Conservation (phyloP, 2,329 filamentous ascomycete genomes). For the Coniochaeta pulveracea region DNA sequence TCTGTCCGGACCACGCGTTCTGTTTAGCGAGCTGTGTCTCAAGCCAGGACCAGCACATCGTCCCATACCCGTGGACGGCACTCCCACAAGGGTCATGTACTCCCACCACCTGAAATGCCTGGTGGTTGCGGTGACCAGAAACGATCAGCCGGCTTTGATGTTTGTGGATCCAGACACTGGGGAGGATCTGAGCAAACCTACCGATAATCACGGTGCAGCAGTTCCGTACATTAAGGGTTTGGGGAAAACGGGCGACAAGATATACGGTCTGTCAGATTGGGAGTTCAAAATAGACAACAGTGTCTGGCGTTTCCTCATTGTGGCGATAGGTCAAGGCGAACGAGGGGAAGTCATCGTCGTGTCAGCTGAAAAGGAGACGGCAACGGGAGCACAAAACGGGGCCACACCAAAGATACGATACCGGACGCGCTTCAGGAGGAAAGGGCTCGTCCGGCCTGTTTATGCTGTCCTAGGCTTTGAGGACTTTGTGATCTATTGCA, state of each 20-base stretch:
- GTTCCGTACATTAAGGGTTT: constrained; percentile 43
- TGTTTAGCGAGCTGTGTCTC: constrained; percentile 40
- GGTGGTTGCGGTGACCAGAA: constrained; percentile 36
- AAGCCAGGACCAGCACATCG: constrained; percentile 36
- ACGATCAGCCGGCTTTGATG: constrained; percentile 33
- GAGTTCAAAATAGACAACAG: constrained; percentile 42
- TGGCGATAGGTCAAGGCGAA: constrained; percentile 44
- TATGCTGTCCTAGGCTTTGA: constrained; percentile 44
- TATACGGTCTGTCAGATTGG: constrained; percentile 56
- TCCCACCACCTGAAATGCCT: constrained; percentile 40
- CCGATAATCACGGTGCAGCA: constrained; percentile 26
- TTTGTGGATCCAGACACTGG: constrained; percentile 48
- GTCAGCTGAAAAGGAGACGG: constrained; percentile 26
- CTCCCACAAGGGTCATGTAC: constrained; percentile 41
- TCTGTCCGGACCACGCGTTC: constrained; percentile 34
- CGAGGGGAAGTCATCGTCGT: constrained; percentile 45
- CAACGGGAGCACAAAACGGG: constrained; percentile 11
- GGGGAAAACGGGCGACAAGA: constrained; percentile 42
- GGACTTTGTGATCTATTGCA: constrained; percentile 45
- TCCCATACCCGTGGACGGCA: constrained; percentile 32
- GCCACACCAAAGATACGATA: constrained; percentile 30
- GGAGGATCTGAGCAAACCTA: constrained; percentile 33
- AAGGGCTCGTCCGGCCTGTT: constrained; percentile 32
- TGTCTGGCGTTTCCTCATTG: constrained; percentile 50
- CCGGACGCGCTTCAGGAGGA: constrained; percentile 40